A percentile compares a stretch with the other conserved stretches of the same genome.
Evolutionary conservation across 306 rosid genomes (phyloP).

Genomic region (Quercus berberidifolia): DNA sequence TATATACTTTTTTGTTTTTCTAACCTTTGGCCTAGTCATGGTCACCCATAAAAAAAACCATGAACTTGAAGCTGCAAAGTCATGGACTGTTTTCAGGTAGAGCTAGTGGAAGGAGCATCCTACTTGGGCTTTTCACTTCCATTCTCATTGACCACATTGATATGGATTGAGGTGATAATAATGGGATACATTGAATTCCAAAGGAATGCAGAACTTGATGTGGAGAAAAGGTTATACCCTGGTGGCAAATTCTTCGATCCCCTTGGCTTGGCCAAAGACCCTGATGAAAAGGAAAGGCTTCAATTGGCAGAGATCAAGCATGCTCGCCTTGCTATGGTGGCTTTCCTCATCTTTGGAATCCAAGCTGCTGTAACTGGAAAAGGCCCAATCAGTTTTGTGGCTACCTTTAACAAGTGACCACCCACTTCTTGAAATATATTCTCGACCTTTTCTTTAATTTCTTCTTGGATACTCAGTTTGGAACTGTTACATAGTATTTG

Average conservation of each 20-base stretch:
- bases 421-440: background rate
- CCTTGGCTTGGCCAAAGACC: constrained; percentile 53
- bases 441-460: background rate
- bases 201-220: constrained; percentile 79
- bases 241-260: constrained; percentile 82
- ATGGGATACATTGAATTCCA: constrained; percentile 82
- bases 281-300: constrained; percentile 62
- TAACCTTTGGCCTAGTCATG: no score
- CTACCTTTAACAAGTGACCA: constrained; percentile 64
- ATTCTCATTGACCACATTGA: constrained; percentile 56
- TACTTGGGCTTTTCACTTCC: constrained; percentile 78
- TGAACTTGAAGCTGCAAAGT: background rate
- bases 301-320: constrained; percentile 87
- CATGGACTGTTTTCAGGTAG: constrained; percentile 45
- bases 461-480: background rate
- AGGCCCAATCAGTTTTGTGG: constrained; percentile 64
- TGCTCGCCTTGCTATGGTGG: constrained; percentile 72
- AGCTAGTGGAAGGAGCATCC: constrained; percentile 72
- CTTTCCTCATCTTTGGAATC: constrained; percentile 66
- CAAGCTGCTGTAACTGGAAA: constrained; percentile 78
- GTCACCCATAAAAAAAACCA: background rate
- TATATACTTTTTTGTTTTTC: no score
- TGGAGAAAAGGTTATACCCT: constrained; percentile 73
- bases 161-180: constrained; percentile 75
- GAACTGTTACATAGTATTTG: background rate